A percentile compares a stretch with the other conserved stretches of the same genome.
phyloP scores from a whole-genome alignment of 2,329 filamentous ascomycete species.

The Chaetomiaceae sp. region DNA sequence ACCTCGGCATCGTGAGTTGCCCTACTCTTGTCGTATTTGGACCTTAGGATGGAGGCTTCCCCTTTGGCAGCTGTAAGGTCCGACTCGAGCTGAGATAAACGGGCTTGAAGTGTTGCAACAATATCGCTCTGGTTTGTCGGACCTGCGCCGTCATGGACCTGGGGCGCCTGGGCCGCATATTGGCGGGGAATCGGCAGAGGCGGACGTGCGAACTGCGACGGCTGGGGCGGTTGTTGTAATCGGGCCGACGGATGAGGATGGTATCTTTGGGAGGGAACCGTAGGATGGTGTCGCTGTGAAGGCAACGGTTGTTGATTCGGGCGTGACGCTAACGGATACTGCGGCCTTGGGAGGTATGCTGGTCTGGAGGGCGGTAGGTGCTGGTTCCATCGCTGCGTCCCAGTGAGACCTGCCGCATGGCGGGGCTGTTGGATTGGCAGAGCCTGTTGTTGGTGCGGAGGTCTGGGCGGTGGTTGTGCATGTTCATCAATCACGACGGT shows the following conservation, averaged over 20 bases:
- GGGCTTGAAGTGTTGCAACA: slow-evolving; percentile 47
- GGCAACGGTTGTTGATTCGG: slow-evolving; percentile 2
- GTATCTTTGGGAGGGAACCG: slow-evolving; percentile 16
- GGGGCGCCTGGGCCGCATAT: slow-evolving; percentile 33
- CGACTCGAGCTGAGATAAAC: slow-evolving; percentile 49
- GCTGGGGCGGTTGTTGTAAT: slow-evolving; percentile 31
- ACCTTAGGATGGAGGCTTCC: slow-evolving; percentile 70
- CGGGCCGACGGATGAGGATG: slow-evolving; percentile 15
- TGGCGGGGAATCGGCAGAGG: slow-evolving; percentile 29
- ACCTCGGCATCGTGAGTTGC: slow-evolving; percentile 62
- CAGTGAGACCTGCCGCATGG: slow-evolving; percentile 17
- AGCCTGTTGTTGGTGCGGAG: slow-evolving; percentile 34
- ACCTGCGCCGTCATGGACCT: slow-evolving; percentile 26
- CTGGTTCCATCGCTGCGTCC: slow-evolving; percentile 25
- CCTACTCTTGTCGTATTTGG: slow-evolving; percentile 59
- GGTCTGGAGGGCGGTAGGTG: slow-evolving; percentile 17
- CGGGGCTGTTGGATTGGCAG: slow-evolving; percentile 32
- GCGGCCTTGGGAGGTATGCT: slow-evolving; percentile 13
- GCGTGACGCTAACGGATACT: slow-evolving; percentile 13
- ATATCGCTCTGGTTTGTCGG: slow-evolving; percentile 35
- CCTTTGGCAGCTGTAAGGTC: slow-evolving; percentile 62
- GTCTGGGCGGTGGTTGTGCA: slow-evolving; percentile 37
- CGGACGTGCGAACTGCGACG: slow-evolving; percentile 42
- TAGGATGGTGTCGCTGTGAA: slow-evolving; percentile 9
- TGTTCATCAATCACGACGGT: slow-evolving; percentile 50